A percentile compares a stretch with the other conserved stretches of the same genome.
phyloP scores from a whole-genome alignment of 2,329 filamentous ascomycete genomes.

The Hortaea sp. region DNA sequence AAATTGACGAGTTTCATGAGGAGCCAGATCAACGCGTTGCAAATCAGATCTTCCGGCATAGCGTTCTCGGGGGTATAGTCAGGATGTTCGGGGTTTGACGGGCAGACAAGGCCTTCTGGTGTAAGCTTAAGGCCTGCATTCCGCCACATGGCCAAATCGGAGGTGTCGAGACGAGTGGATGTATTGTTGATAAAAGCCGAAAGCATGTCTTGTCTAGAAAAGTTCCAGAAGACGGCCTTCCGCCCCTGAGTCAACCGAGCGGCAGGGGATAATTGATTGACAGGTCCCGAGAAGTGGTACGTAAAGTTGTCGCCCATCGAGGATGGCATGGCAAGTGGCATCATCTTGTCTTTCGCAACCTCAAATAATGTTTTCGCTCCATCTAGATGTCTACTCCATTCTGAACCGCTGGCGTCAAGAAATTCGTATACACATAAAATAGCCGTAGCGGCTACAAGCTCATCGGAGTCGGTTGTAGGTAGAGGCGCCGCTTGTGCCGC shows the following conservation, averaged over 20 bases:
- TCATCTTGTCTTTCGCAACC: slow-evolving; percentile 41
- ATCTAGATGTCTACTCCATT: slow-evolving; percentile 56
- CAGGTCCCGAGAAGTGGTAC: slow-evolving; percentile 1
- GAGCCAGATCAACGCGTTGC: slow-evolving; percentile 56
- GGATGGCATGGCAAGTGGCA: slow-evolving; percentile 34
- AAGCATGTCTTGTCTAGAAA: slow-evolving; percentile 56
- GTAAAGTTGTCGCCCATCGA: slow-evolving; percentile 19
- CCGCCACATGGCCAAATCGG: slow-evolving; percentile 53
- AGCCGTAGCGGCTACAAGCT: slow-evolving; percentile 54
- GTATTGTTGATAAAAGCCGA: slow-evolving; percentile 55
- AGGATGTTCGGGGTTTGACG: slow-evolving; percentile 37
- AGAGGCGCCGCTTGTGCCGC: slow-evolving; percentile 13
- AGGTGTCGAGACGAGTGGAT: slow-evolving; percentile 50
- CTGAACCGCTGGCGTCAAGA: slow-evolving; percentile 52
- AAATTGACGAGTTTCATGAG: slow-evolving; percentile 58
- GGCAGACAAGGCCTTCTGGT: slow-evolving; percentile 40
- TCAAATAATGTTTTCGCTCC: slow-evolving; percentile 55
- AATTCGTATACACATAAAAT: slow-evolving; percentile 60
- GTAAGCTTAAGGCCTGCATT: slow-evolving; percentile 52
- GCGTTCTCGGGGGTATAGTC: slow-evolving; percentile 31
- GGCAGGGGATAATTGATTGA: background rate
- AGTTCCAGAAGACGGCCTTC: slow-evolving; percentile 56
- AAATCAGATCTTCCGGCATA: slow-evolving; percentile 54
- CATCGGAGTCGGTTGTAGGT: slow-evolving; percentile 42
- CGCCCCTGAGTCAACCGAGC: slow-evolving; percentile 43